Evolutionary conservation across 1,284 basidiomycete genomes (phyloP), one percentile per base, ranked within the genome.

Genomic region (Anthracocystis walkeri): DNA sequence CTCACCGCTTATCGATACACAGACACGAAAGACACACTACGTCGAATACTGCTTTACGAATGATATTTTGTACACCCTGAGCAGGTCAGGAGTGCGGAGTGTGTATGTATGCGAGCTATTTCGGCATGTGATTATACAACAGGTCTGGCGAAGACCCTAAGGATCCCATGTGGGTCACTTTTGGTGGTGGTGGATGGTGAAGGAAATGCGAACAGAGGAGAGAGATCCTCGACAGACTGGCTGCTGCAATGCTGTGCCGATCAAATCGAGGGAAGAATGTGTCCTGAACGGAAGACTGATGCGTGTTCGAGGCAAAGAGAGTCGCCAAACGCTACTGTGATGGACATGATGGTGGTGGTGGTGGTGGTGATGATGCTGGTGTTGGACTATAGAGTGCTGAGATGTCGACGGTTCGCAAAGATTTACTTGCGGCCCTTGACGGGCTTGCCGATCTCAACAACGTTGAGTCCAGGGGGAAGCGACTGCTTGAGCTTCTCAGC

Each of bases 401-500:
- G 44, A 40, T 38, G 25, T 45, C 29, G 42, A 31, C 42, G 25
- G 4, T 41, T 7, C 33, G 49, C 49, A 50, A 50, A 31, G 23
- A 20, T 75, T 77, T 77, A 77, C 75, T 77, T 77, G 58, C 66
- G 66, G 63, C 70, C 56, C 67, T 77, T 77, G 66, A 65, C 66
- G 49, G 62, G 58, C 71, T 74, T 74, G 67, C 75, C 75, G 48
- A 77, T 67, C 75, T 77, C 75, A 52, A 77, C 75, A 54, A 77
- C 75, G 75, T 77, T 70, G 50, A 77, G 75, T 65, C 95, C 93
- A 86, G 97, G 96, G 70, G 96, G 96, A 58, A 99, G 89, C 84
- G 91, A 92, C 89, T 94, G 93, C 89, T 92, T 91, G 84, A 99
- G 91, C 90, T 98, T 99, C 87, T 97, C 94, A 52, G 97, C 97